Percentiles rank a stretch among this genome's conserved stretches.
Evolutionary conservation across 345 rosid species (phyloP).

Genomic region (Combretum micranthum): DNA sequence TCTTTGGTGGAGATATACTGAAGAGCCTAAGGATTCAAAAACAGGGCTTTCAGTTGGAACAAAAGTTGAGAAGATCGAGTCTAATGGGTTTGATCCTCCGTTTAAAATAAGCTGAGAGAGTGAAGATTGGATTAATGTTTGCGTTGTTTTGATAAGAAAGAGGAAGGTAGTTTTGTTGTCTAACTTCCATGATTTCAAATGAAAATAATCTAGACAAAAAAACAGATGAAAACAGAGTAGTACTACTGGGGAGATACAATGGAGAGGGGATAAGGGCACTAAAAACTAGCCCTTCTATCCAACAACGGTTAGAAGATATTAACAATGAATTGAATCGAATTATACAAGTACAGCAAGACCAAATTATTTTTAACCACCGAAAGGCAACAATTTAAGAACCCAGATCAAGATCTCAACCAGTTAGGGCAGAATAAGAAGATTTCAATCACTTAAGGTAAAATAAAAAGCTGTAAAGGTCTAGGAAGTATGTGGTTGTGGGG

Average conservation of each 20-base stretch:
- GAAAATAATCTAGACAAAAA: neutral
- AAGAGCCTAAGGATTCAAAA: conserved; percentile 52
- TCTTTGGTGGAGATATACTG: conserved; percentile 76
- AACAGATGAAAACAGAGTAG: conserved; percentile 1
- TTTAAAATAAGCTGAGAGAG: conserved; percentile 66
- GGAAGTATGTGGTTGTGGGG: too few species aligned
- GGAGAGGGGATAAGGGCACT: neutral
- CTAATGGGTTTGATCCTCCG: conserved; percentile 73
- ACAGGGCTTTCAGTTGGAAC: conserved; percentile 11
- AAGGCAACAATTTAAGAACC: too few species aligned
- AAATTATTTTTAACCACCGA: too few species aligned
- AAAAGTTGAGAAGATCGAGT: conserved; percentile 69
- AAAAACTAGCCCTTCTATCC: neutral
- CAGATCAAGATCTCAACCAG: too few species aligned
- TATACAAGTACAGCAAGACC: too few species aligned
- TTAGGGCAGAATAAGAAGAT: neutral
- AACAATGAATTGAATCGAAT: too few species aligned
- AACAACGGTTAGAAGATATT: too few species aligned
- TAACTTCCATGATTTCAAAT: conserved; percentile 14
- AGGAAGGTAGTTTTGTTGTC: conserved; percentile 30
- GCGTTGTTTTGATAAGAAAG: conserved; percentile 6
- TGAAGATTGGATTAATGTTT: conserved; percentile 35
- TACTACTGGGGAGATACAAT: neutral
- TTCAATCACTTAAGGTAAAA: neutral
- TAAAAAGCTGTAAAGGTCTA: neutral